Percentiles rank a stretch among this genome's conserved stretches.
These are phyloP conservation scores for Thielaviopsis ethacetica DNA, from an alignment of 2,329 filamentous ascomycete species.

Conservation along the genomic window DNA sequence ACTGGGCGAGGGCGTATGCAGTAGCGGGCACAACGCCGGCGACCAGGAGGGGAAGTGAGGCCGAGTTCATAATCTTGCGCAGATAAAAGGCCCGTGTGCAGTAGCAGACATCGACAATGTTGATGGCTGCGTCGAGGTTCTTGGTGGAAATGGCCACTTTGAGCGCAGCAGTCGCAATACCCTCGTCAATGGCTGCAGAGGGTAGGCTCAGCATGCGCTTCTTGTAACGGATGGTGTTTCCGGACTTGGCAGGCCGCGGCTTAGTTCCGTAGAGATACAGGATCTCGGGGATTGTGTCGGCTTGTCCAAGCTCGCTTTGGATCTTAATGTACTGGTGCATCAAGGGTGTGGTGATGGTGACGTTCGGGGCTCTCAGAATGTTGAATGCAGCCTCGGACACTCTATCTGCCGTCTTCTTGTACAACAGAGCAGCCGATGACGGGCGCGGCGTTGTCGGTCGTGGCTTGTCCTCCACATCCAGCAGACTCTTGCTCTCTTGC, in stretches of 20 bases:
- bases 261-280: slow-evolving; percentile 76
- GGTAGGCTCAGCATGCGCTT: slow-evolving; percentile 49
- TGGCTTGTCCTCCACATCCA: slow-evolving; percentile 19
- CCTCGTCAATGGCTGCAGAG: slow-evolving; percentile 54
- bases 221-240: slow-evolving; percentile 5
- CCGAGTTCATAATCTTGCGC: slow-evolving; percentile 49
- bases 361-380: slow-evolving; percentile 55
- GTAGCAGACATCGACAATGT: slow-evolving; percentile 56
- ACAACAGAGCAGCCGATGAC: slow-evolving; percentile 14
- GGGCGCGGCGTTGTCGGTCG: slow-evolving; percentile 2
- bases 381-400: slow-evolving; percentile 48
- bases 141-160: slow-evolving; percentile 64
- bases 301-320: slow-evolving; percentile 55
- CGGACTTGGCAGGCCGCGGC: slow-evolving; percentile 39
- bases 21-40: slow-evolving; percentile 46
- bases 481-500: slow-evolving; percentile 14
- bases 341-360: slow-evolving; percentile 62
- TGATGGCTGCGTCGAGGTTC: slow-evolving; percentile 62
- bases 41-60: slow-evolving; percentile 40
- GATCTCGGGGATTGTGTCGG: slow-evolving; percentile 62
- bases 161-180: slow-evolving; percentile 57
- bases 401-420: slow-evolving; percentile 30
- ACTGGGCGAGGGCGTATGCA: slow-evolving; percentile 51
- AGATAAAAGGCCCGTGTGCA: slow-evolving; percentile 48
- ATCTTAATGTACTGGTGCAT: slow-evolving; percentile 61